A percentile compares a stretch with the other conserved stretches of the same genome.
Evolutionary conservation across 495 filamentous ascomycete genomes (phyloP).

Genomic region (Letharia lupina): DNA sequence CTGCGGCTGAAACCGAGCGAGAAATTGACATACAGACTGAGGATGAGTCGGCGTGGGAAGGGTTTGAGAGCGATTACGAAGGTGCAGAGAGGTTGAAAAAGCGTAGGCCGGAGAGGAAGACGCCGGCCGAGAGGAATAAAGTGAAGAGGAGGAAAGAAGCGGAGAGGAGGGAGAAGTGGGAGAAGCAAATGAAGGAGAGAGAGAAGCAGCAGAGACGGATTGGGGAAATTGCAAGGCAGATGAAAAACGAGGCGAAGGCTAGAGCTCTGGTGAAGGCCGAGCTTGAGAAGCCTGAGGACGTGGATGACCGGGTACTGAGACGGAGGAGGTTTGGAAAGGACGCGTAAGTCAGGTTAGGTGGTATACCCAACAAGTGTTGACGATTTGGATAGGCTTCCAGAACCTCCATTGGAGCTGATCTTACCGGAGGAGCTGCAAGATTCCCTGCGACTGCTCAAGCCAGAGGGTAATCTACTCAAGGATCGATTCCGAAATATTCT

Average conservation of each 20-base stretch:
- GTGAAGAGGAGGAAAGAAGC: conserved; percentile 79
- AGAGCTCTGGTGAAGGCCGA: conserved; percentile 33
- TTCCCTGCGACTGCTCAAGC: conserved; percentile 78
- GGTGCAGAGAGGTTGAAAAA: conserved; percentile 52
- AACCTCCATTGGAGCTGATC: conserved; percentile 76
- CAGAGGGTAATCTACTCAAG: conserved; percentile 85
- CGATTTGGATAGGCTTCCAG: conserved; percentile 48
- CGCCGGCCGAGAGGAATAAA: conserved; percentile 75
- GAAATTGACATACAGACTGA: conserved; percentile 66
- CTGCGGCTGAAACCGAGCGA: conserved; percentile 51
- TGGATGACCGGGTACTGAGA: conserved; percentile 52
- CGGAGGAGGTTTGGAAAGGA: conserved; percentile 68
- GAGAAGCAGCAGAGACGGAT: conserved; percentile 57
- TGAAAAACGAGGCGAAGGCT: conserved; percentile 48
- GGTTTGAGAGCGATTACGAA: conserved; percentile 63
- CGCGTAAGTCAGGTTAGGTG: conserved; percentile 35
- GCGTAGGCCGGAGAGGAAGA: conserved; percentile 75
- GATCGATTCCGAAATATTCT: conserved; percentile 86
- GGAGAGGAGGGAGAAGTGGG: conserved; percentile 62
- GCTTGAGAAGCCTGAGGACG: conserved; percentile 42
- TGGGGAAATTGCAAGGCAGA: conserved; percentile 54
- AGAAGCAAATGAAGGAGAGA: conserved; percentile 60
- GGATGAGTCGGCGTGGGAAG: conserved; percentile 84
- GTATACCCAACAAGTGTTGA: conserved; percentile 24
- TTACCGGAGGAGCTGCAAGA: conserved; percentile 91